phyloP scores from a whole-genome alignment of 2,329 filamentous ascomycete genomes.

The Metarhizium guizhouense region DNA sequence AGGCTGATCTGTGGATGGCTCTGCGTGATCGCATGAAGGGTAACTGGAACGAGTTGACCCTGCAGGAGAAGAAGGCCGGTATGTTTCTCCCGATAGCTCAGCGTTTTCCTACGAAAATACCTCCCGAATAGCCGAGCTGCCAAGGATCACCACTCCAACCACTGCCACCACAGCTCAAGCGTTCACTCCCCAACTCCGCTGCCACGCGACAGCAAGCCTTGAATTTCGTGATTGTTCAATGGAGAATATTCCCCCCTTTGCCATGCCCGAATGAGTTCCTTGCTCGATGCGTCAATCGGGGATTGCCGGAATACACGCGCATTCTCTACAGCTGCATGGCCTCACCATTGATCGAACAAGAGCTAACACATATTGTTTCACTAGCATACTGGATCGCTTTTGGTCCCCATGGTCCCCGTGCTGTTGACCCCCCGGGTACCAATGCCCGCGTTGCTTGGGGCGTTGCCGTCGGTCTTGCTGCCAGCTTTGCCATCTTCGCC shows the following conservation, averaged over 20 bases:
- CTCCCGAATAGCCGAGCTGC: conserved; percentile 20
- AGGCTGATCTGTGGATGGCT: conserved; percentile 98
- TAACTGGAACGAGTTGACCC: conserved; percentile 89
- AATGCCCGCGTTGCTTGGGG: conserved; percentile 68
- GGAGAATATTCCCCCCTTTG: neutral
- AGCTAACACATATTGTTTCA: conserved; percentile 30
- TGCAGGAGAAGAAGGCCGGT: conserved; percentile 99
- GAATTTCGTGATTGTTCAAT: neutral
- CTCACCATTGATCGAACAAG: conserved; percentile 9
- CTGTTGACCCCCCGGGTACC: conserved; percentile 75
- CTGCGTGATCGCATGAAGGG: conserved; percentile 98
- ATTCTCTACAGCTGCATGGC: neutral
- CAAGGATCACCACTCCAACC: conserved; percentile 9
- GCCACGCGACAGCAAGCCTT: neutral
- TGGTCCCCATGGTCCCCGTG: conserved; percentile 88
- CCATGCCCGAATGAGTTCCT: neutral
- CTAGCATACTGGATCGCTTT: conserved; percentile 99
- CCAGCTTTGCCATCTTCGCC: conserved; percentile 64
- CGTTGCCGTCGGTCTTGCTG: conserved; percentile 57
- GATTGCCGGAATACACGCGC: neutral
- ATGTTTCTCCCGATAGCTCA: conserved; percentile 30
- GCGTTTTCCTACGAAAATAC: conserved; percentile 21
- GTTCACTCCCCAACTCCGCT: conserved; percentile 5
- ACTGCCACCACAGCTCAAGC: neutral
- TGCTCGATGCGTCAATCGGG: conserved; percentile 6